A percentile compares a stretch with the other conserved stretches of the same genome.
These are phyloP conservation scores for Oenanthe javanica DNA, from an alignment of 140 eudicot genomes.

Conservation along the genomic window DNA sequence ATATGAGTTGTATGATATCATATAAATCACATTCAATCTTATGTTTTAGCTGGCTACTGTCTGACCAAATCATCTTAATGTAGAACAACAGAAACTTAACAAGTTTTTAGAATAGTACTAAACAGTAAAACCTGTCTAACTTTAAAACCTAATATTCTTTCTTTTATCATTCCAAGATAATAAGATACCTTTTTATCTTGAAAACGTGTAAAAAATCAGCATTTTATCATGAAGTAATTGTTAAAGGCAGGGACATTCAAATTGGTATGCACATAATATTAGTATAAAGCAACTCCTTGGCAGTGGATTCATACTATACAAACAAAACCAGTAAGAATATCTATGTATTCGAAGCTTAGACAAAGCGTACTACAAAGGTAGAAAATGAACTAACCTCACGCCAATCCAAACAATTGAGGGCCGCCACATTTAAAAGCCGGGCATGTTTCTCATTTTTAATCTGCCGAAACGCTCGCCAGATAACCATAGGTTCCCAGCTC, in stretches of 20 bases:
- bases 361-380: neutral
- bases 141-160: neutral
- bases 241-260: neutral
- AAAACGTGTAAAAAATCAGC: neutral
- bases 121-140: neutral
- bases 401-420: slow-evolving; percentile 39
- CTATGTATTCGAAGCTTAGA: neutral
- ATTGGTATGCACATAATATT: neutral
- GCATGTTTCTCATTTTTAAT: neutral
- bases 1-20: neutral
- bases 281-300: slow-evolving; percentile 1
- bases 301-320: neutral
- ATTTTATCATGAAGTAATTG: neutral
- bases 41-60: neutral
- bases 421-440: slow-evolving; percentile 12
- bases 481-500: slow-evolving; percentile 47
- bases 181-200: neutral
- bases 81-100: neutral
- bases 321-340: neutral
- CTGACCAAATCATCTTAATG: neutral
- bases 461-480: slow-evolving; percentile 26
- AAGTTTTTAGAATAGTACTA: neutral
- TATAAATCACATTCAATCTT: neutral
- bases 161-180: neutral
- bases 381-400: slow-evolving; percentile 27